phyloP scores from a whole-genome alignment of 176 grass and related monocot genomes.

The Microstegium vimineum region DNA sequence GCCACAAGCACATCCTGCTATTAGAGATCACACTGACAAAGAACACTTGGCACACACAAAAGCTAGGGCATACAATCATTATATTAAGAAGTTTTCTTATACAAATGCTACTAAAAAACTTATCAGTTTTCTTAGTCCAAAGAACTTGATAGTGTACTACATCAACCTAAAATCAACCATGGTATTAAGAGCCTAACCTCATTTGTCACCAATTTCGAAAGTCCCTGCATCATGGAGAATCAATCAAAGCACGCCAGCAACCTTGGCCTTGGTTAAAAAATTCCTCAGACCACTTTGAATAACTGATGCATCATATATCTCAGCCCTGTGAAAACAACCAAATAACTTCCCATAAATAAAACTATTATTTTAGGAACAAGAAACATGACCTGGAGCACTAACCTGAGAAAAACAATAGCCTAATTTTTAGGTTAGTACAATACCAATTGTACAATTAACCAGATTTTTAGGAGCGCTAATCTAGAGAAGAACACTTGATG shows the following conservation, averaged over 20 bases:
- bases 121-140: background rate
- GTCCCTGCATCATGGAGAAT: slow-evolving; percentile 94
- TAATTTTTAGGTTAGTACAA: too few species aligned
- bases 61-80: too few species aligned
- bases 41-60: too few species aligned
- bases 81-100: background rate
- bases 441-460: too few species aligned
- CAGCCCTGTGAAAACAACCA: slow-evolving; percentile 39
- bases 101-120: background rate
- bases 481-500: too few species aligned
- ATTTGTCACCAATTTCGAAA: slow-evolving; percentile 63
- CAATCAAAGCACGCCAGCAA: slow-evolving; percentile 82
- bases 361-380: background rate
- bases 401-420: too few species aligned
- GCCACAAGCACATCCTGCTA: too few species aligned
- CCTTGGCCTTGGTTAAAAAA: slow-evolving; percentile 78
- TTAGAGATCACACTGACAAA: too few species aligned
- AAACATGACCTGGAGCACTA: too few species aligned
- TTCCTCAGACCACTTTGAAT: slow-evolving; percentile 64
- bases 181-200: slow-evolving; percentile 49
- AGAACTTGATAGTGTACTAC: background rate
- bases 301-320: slow-evolving; percentile 46
- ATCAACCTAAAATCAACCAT: background rate
- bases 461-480: too few species aligned
- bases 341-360: background rate